Evolutionary conservation across 768 basidiomycete genomes (phyloP), one percentile per base, ranked within the genome.

Genomic region (Serendipita sp.): DNA sequence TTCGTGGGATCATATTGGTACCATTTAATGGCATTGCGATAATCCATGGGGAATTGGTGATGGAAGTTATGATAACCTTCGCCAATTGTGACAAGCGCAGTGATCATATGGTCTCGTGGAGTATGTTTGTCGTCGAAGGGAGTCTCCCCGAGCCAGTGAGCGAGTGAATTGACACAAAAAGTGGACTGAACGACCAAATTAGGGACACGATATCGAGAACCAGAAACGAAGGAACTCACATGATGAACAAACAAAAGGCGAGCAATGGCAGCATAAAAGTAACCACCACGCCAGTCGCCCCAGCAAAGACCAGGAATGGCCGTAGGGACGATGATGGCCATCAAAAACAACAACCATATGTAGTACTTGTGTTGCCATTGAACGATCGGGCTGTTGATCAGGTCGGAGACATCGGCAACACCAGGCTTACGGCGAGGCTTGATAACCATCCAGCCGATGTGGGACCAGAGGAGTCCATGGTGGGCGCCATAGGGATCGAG

Each of bases 11-110:
- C 89, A 69, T 91, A 92, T 70, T 92, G 89, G 73, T 88, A 89
- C 89, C 89, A 91, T 73, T 79, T 90, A 78, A 95, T 91, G 63
- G 93, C 93, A 70, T 95, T 95, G 26, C 93, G 82, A 77, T 93
- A 97, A 73, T 97, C 93, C 88, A 91, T 91, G 4, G 93, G 93
- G 82, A 95, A 95, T 64, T 82, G 83, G 70, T 97, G 93, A 76
- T 97, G 93, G 82, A 95, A 95, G 74, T 97, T 97, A 79, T 97
- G 93, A 77, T 97, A 97, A 16, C 93, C 93, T 73, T 97, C 93
- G 61, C 93, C 93, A 69, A 94, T 85, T 41, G 93, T 96, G 65
- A 83, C 85, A 31, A 96, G 76, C 2, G 93, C 93, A 31, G 92
- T 94, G 71, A 94, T 71, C 64, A 92, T 71, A 73, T 94, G 92